Conservation (phyloP, 805 yeast species). For the Starmerella floricola region DNA sequence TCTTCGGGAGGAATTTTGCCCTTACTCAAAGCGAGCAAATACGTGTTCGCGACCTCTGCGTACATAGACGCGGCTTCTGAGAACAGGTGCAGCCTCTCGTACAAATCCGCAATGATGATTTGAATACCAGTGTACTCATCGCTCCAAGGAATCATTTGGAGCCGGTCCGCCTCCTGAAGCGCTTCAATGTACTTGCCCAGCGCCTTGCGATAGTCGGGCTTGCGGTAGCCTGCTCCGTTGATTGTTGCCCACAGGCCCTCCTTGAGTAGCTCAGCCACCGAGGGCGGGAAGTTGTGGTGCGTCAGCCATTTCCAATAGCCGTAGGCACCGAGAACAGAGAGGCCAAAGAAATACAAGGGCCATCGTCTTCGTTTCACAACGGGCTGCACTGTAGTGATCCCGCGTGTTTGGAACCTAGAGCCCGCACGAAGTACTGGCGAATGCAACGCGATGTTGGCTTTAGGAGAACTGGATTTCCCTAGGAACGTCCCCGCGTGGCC, state of each 20-base stretch:
- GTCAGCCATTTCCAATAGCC: conserved; percentile 24
- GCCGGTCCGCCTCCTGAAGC: conserved; percentile 45
- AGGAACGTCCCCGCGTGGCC: no score
- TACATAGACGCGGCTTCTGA: conserved; percentile 59
- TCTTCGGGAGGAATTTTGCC: conserved; percentile 31
- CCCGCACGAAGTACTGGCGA: no score
- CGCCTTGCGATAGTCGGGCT: conserved; percentile 53
- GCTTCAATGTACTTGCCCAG: conserved; percentile 65
- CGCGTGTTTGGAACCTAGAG: not conserved
- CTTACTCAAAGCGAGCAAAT: conserved; percentile 42
- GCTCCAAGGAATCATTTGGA: conserved; percentile 44
- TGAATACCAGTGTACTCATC: conserved; percentile 89
- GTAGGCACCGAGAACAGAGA: conserved; percentile 13
- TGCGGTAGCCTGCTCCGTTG: conserved; percentile 40
- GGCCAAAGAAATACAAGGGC: conserved; percentile 12
- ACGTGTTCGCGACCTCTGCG: conserved; percentile 45
- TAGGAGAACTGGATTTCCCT: not conserved
- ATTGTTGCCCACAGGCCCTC: conserved; percentile 77
- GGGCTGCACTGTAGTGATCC: conserved; percentile 15
- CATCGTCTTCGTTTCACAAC: conserved; percentile 10
- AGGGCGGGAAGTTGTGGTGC: conserved; percentile 35
- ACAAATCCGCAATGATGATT: conserved; percentile 77
- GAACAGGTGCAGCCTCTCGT: conserved; percentile 49
- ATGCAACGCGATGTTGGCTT: no score
- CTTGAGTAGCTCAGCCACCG: conserved; percentile 60